Percentiles rank a stretch among this genome's conserved stretches.
Evolutionary conservation across 345 rosid genomes (phyloP).

Genomic region (Microcos paniculata): DNA sequence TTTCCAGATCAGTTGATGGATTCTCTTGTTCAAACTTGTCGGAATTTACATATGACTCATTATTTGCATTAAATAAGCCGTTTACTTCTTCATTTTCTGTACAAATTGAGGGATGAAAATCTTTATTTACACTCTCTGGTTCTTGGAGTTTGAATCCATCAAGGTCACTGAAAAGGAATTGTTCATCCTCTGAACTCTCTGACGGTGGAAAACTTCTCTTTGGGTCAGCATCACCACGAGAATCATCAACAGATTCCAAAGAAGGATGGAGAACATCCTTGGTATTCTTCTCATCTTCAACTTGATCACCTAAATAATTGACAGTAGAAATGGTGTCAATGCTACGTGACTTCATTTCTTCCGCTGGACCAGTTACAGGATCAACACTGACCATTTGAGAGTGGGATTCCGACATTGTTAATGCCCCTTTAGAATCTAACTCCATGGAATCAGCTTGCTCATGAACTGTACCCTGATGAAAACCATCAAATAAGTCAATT

Average conservation of each 20-base stretch:
- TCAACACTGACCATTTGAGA: conserved; percentile 27
- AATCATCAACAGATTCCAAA: conserved; percentile 23
- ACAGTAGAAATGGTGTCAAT: conserved; percentile 26
- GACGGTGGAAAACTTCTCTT: conserved; percentile 32
- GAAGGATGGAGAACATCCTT: conserved; percentile 20
- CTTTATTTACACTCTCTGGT: conserved; percentile 27
- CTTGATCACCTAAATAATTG: conserved; percentile 24
- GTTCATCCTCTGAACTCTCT: conserved; percentile 66
- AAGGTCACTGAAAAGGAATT: conserved; percentile 67
- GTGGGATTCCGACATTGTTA: conserved; percentile 20
- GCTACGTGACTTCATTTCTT: conserved; percentile 27
- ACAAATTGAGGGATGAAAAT: conserved; percentile 20
- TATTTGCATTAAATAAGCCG: conserved; percentile 15
- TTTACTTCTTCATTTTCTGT: conserved; percentile 19
- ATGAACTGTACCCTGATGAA: conserved; percentile 38
- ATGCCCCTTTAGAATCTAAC: conserved; percentile 18
- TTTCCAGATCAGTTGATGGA: conserved; percentile 29
- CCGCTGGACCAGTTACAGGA: conserved; percentile 25
- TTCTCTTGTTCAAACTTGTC: conserved; percentile 23
- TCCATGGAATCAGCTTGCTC: conserved; percentile 25
- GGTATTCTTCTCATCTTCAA: conserved; percentile 25
- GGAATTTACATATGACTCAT: conserved; percentile 26
- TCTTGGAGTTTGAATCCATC: conserved; percentile 38
- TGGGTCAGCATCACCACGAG: conserved; percentile 27
- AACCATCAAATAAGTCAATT: conserved; percentile 29